Base-by-base conservation (phyloP, 2,329 filamentous ascomycete species). In the Stachybotrys chartarum region DNA sequence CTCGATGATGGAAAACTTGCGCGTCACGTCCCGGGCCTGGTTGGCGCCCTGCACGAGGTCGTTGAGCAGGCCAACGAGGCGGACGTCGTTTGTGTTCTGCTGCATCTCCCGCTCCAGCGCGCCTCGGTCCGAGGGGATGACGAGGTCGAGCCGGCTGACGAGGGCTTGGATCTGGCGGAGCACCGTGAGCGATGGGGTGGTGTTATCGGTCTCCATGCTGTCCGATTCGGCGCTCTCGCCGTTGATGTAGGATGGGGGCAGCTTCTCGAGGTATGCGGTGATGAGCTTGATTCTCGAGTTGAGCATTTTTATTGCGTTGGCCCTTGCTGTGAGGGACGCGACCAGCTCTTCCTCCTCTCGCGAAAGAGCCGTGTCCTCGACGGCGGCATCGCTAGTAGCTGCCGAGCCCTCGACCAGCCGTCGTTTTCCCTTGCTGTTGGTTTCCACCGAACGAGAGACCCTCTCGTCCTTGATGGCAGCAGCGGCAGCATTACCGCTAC, bases 261-360 rank as follows among this genome's bases (percentile, higher is more conserved):
- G 80, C 14, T 80, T 81, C 59, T 86, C 78, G 50, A 99, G 83
- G 68, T 97, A 97, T n/a, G 78, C 78, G 57, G 81, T 81, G 61
- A 93, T 81, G 55, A 93, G 80, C 49, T 82, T 79, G 62, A 94
- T 83, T 52, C 90, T 84, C 7, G 86, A 83, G 65, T 93, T 86
- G 31, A 99, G 83, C 85, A 96, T 97, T 73, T 91, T 93, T 66
- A 97, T 87, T 30, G 94, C 92, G 71, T 97, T 97, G 59, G 88
- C 83, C 65, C 96, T 96, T 58, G 91, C 88, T 31, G 87, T 94
- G 24, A 99, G 83, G 16, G 82, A 75, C 30, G 82, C 77, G 55
- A 86, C 77, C 66, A 81, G 76, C 68, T 86, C 83, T 54, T 85
- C 79, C 58, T 86, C 83, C 58, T 83, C 82, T 17, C 75, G 71